Evolutionary conservation across 2,329 filamentous ascomycete genomes (phyloP).

Genomic region (Trichoderma atrobrunneum): DNA sequence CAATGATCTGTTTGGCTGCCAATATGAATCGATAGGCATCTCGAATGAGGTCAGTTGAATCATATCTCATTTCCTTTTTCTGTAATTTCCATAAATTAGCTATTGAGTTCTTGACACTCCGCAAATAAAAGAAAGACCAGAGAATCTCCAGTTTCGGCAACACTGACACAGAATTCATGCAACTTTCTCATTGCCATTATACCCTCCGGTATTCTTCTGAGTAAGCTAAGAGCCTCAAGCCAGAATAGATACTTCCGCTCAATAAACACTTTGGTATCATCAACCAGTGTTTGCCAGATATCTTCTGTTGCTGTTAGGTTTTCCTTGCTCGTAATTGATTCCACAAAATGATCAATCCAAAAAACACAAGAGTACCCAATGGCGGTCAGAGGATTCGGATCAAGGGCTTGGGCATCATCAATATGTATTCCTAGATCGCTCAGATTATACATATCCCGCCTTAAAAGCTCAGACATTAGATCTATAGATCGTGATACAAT

Average conservation of each 20-base stretch:
- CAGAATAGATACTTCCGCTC: conserved; percentile 38
- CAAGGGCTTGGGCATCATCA: not conserved
- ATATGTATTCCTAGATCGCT: not conserved
- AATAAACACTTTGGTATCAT: not conserved
- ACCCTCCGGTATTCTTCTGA: conserved; percentile 27
- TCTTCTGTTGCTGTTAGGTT: not conserved
- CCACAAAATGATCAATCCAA: not conserved
- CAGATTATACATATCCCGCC: not conserved
- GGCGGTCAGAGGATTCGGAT: not conserved
- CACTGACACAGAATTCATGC: not conserved
- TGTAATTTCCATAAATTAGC: not conserved
- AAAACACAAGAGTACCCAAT: not conserved
- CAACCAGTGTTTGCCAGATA: not conserved
- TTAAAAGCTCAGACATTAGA: not conserved
- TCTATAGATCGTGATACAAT: not conserved
- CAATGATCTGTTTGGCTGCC: not conserved
- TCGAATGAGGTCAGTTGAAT: not conserved
- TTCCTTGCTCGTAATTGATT: not conserved
- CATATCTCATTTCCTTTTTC: not conserved
- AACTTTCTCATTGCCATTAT: conserved; percentile 18
- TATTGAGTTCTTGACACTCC: not conserved
- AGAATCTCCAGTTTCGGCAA: not conserved
- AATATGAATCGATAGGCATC: not conserved
- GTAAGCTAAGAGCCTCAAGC: conserved; percentile 42
- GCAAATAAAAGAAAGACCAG: not conserved